Base-by-base conservation (phyloP, 352 stramenopile species). In the Pelagophyceae sp. region DNA sequence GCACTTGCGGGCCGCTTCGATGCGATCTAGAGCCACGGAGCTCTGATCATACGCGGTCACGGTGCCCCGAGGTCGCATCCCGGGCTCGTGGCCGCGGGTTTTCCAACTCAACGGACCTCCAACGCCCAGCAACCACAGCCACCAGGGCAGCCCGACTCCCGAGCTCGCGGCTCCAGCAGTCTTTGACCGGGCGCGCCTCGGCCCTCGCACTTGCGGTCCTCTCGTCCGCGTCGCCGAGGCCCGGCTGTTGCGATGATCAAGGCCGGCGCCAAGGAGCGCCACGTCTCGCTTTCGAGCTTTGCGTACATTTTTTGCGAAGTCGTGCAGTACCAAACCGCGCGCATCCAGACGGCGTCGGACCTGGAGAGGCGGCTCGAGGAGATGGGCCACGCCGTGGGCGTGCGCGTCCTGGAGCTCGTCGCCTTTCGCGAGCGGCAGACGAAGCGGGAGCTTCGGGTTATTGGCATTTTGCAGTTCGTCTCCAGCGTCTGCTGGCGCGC, bases 231-330 rank as follows among this genome's bases (percentile, higher is more conserved):
- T 61, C 51, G 27, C 27, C 19, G 51, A 27, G 19, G 51, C 19
- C 19, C 51, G 51, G 27, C 27, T 61, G 19, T 61, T 61, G 19
- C 51, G 51, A 37, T 31, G 27, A 11, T 37, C 27, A 69, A 31
- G 60, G 32, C 60, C 11, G n/a, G 60, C 60, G 32, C 60, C 11
- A 17, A 61, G 27, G 29, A 75, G n/a, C 38, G 23, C 20, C 63
- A 93, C 85, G 90, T 98, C 38, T 97, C 91, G 75, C 83, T 97
- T 40, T 97, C 91, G 78, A 92, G 91, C 32, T 99, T 98, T 85
- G 90, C 92, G 40, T 97, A 98, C 86, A 85, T 99, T 60, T 98
- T 98, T 83, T 97, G 90, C 20, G 95, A 99, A 85, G 92, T 98
- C 85, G 94, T 99, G 11, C 94, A 99, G 85, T 98, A 98, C 87